Evolutionary conservation across 306 rosid species (phyloP).

Genomic region (Purshia tridentata): DNA sequence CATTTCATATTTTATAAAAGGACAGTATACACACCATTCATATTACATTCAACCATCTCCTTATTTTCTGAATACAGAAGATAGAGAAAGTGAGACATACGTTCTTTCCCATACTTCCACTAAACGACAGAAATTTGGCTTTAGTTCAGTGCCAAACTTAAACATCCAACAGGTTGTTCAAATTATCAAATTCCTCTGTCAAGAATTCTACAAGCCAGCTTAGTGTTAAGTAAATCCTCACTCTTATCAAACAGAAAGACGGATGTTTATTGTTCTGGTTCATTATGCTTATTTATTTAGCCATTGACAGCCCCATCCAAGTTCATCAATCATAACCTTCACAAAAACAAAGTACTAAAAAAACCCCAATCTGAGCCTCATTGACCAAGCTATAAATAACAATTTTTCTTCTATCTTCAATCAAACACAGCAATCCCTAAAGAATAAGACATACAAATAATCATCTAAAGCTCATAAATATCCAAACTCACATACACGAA

Average conservation of each 20-base stretch:
- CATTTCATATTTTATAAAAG: background rate
- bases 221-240: background rate
- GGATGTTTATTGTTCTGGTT: background rate
- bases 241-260: background rate
- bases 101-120: background rate
- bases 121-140: background rate
- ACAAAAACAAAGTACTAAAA: background rate
- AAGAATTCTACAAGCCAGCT: background rate
- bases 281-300: slow-evolving; percentile 1
- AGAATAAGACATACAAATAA: background rate
- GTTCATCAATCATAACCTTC: background rate
- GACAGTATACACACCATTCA: background rate
- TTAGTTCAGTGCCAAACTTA: background rate
- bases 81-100: background rate
- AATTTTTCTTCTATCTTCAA: background rate
- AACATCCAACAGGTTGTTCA: background rate
- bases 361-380: background rate
- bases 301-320: background rate
- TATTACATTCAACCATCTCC: background rate
- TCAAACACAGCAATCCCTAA: background rate
- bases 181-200: background rate
- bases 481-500: background rate
- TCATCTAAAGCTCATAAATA: background rate
- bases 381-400: slow-evolving; percentile 4
- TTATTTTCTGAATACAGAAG: background rate